Conservation (phyloP, 192 early-diverging fungal genomes). For the Podila epigama region DNA sequence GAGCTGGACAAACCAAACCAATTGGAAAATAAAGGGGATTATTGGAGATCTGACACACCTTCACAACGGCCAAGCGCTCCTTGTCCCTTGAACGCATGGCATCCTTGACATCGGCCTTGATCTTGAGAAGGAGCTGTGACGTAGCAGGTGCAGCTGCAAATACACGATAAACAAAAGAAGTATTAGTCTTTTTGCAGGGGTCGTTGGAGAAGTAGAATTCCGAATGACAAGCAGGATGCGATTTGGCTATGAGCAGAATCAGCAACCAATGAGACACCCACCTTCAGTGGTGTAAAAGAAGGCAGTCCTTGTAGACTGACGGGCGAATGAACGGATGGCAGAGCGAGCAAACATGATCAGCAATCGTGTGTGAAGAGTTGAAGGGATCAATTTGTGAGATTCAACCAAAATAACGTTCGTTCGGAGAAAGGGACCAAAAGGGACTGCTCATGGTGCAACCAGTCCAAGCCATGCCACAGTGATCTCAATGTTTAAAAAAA, state of each 20-base stretch:
- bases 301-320: conserved; percentile 1
- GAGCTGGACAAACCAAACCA: no score
- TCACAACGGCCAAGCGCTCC: conserved; percentile 48
- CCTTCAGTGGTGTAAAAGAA: conserved; percentile 36
- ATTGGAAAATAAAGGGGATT: no score
- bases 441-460: no score
- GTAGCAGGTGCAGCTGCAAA: conserved; percentile 25
- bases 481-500: no score
- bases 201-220: no score
- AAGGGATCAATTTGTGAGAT: not conserved
- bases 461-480: no score
- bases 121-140: conserved; percentile 35
- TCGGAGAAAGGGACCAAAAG: no score
- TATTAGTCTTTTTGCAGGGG: not conserved
- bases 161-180: no score
- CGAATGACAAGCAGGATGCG: not conserved
- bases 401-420: no score
- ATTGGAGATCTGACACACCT: no score
- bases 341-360: conserved; percentile 28
- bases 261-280: not conserved
- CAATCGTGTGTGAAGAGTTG: not conserved
- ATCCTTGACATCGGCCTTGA: conserved; percentile 83
- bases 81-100: conserved; percentile 83
- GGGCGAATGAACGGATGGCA: conserved; percentile 9
- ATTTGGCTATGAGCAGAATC: not conserved